Conservation (phyloP, 768 basidiomycete species). For the Rhodotorula babjevae region DNA sequence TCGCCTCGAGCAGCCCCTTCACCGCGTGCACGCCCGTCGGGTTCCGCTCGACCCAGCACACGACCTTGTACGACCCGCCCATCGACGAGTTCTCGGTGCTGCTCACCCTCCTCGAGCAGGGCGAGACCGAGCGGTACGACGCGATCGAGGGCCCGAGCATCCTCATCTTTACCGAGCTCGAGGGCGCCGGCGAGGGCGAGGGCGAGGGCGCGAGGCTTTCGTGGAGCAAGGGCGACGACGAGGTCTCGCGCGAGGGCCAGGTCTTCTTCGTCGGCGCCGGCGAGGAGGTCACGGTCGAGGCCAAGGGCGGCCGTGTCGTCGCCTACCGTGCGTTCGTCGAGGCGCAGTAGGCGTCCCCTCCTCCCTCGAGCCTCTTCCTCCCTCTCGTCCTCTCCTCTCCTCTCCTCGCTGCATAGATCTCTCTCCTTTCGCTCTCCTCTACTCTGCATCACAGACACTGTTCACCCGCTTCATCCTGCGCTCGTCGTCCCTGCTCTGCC, state of each 20-base stretch:
- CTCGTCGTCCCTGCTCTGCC: not conserved
- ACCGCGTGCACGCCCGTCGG: slow-evolving; percentile 58
- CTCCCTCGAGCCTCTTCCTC: not conserved
- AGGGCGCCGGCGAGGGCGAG: slow-evolving; percentile 7
- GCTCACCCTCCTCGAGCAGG: slow-evolving; percentile 54
- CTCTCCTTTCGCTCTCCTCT: not conserved
- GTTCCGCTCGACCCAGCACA: slow-evolving; percentile 50
- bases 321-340: slow-evolving; percentile 66
- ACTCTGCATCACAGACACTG: not conserved
- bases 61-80: slow-evolving; percentile 78
- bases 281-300: slow-evolving; percentile 55
- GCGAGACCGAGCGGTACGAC: slow-evolving; percentile 56
- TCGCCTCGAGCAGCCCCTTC: no score
- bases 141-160: slow-evolving; percentile 79
- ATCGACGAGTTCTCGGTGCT: slow-evolving; percentile 90
- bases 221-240: slow-evolving; percentile 46
- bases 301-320: slow-evolving; percentile 50
- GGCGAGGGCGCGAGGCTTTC: not conserved
- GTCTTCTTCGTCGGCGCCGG: slow-evolving; percentile 79
- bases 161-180: slow-evolving; percentile 62
- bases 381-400: no score
- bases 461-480: no score
- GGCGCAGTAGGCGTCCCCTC: slow-evolving; percentile 34
- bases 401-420: not conserved
- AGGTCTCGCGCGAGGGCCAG: slow-evolving; percentile 58